Base-by-base conservation (phyloP, 805 yeast species). In the Yamadazyma philogaea region DNA sequence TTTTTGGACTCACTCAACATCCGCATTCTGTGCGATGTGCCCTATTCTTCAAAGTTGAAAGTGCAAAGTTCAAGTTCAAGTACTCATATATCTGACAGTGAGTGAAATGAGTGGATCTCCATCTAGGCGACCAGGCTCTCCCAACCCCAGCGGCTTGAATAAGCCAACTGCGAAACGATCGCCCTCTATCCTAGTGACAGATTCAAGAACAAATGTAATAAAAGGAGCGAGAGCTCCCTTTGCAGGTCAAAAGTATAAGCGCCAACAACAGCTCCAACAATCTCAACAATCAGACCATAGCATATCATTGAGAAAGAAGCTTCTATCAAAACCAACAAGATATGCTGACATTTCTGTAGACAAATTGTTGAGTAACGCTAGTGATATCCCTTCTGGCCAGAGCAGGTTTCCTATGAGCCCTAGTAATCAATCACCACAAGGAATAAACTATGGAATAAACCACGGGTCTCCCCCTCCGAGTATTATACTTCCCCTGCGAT, bases 151-250 rank as follows among this genome's bases (percentile, higher is more conserved):
- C 4, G n/a, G 8, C 4, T 7, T 30, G 20, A 30, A 32, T 8
- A 30, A 45, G 24, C 82, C 85, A 3, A 81, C 86, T 5, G 87
- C 96, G 11, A 87, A 86, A 54, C 67, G 97, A 53, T 87, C 96
- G 22, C 97, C 98, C 8, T 87, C 96, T 1, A 90, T 90, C 56
- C 72, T 90, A 44, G 98, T 90, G 30, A 91, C 98, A 0, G 98
- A 90, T 64, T 79, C 87, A 2, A 72, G 98, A 46, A 74, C 79
- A 41, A 68, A 68, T 45, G 70, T 63, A 42, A 62, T 68, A 17
- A 71, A 72, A 48, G 74, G 76, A 19, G 66, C 73, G n/a, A 59
- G 82, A 38, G 93, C 91, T 0, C 95, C 93, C 1, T 87, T 81
- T 72, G 93, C 93, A 1, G 90, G 91, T 27, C 80, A 75, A 41